phyloP scores from a whole-genome alignment of 495 filamentous ascomycete genomes.

The Lepraria neglecta region DNA sequence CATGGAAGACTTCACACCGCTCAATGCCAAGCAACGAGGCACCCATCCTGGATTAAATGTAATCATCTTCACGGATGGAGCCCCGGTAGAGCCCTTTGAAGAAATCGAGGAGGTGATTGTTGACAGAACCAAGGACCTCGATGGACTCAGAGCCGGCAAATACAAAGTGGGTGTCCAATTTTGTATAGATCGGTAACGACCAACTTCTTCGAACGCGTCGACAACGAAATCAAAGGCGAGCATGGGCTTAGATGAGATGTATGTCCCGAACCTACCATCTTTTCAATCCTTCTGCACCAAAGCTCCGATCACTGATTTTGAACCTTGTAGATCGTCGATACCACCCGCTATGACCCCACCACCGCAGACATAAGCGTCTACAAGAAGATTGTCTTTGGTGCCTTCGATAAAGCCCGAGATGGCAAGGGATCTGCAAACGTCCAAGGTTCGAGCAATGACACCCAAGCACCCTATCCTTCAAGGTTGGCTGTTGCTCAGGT shows the following conservation, averaged over 20 bases:
- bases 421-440: too few species aligned
- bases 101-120: background rate
- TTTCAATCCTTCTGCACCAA: background rate
- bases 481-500: too few species aligned
- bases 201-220: background rate
- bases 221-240: background rate
- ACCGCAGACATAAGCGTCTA: background rate
- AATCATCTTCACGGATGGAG: background rate
- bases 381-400: background rate
- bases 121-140: background rate
- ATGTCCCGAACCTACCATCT: background rate
- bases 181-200: background rate
- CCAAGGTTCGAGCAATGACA: too few species aligned
- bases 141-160: background rate
- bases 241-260: background rate
- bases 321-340: background rate
- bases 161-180: background rate
- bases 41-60: background rate
- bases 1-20: background rate
- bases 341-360: background rate
- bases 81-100: background rate
- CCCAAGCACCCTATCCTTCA: too few species aligned
- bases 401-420: background rate
- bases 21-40: background rate
- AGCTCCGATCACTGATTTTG: too few species aligned